These are phyloP conservation scores for Cadophora gregata DNA, from an alignment of 2,329 filamentous ascomycete genomes.

Conservation along the genomic window DNA sequence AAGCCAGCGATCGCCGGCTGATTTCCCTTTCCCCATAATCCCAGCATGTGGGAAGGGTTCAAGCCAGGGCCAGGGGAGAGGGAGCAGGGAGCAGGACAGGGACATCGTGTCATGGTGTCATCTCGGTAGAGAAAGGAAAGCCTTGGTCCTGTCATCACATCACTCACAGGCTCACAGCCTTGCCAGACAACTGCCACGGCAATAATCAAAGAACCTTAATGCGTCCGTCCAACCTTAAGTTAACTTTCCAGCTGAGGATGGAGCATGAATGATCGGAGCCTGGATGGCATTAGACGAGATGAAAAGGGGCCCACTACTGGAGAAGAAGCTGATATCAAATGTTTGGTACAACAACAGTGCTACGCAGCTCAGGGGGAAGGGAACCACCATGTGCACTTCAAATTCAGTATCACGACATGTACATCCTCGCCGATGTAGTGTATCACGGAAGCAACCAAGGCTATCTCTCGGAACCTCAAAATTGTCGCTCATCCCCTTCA, in stretches of 20 bases:
- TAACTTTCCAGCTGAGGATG: neutral
- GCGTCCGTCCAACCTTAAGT: neutral
- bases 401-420: conserved; percentile 3
- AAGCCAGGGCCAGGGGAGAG: neutral
- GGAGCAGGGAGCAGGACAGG: neutral
- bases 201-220: neutral
- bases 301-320: too few relatives aligned
- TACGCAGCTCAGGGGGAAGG: neutral
- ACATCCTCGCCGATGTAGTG: neutral
- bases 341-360: neutral
- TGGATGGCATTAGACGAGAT: conserved; percentile 5
- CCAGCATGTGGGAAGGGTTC: neutral
- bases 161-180: neutral
- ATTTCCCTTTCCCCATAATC: neutral
- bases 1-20: conserved; percentile 10
- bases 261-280: conserved; percentile 14
- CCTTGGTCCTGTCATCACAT: neutral
- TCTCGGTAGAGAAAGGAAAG: conserved; percentile 1
- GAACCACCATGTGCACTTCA: neutral
- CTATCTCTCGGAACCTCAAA: conserved; percentile 9
- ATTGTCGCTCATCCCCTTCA: neutral
- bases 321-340: neutral
- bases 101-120: neutral
- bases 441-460: conserved; percentile 9
- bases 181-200: neutral